Percentiles rank a stretch among this genome's conserved stretches.
phyloP scores from a whole-genome alignment of 2,329 filamentous ascomycete species.

The Xylariaceae sp. region DNA sequence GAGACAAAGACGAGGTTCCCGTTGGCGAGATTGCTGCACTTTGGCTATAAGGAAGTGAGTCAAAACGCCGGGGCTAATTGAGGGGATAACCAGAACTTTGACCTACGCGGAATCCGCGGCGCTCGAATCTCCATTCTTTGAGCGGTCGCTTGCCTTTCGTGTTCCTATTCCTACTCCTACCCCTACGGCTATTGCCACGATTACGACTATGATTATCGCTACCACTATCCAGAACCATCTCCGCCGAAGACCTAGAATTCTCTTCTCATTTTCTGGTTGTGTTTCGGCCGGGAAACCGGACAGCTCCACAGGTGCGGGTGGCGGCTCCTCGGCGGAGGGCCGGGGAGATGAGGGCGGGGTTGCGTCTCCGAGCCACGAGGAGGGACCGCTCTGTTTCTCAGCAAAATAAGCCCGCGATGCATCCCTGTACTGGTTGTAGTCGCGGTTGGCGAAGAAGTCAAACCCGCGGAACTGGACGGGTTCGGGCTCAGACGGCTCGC shows the following conservation, averaged over 20 bases:
- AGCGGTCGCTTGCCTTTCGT: background rate
- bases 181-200: slow-evolving; percentile 35
- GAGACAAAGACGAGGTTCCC: slow-evolving; percentile 15
- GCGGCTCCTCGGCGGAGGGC: slow-evolving; percentile 11
- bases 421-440: slow-evolving; percentile 29
- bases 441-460: slow-evolving; percentile 34
- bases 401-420: slow-evolving; percentile 31
- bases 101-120: slow-evolving; percentile 28
- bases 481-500: slow-evolving; percentile 1
- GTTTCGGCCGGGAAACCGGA: slow-evolving; percentile 4
- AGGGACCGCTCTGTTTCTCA: slow-evolving; percentile 18
- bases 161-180: slow-evolving; percentile 38
- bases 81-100: background rate
- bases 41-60: slow-evolving; percentile 10
- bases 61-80: background rate
- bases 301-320: slow-evolving; percentile 4
- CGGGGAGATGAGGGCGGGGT: slow-evolving; percentile 29
- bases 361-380: slow-evolving; percentile 34
- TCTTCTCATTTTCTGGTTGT: slow-evolving; percentile 15
- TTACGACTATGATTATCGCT: slow-evolving; percentile 29
- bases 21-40: slow-evolving; percentile 10
- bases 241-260: slow-evolving; percentile 31
- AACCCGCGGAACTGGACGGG: slow-evolving; percentile 32
- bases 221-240: slow-evolving; percentile 37
- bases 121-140: slow-evolving; percentile 5